Evolutionary conservation across 2,329 filamentous ascomycete species (phyloP), one percentile per base, ranked within the genome.

Genomic region (Colletotrichum neosansevieriae): DNA sequence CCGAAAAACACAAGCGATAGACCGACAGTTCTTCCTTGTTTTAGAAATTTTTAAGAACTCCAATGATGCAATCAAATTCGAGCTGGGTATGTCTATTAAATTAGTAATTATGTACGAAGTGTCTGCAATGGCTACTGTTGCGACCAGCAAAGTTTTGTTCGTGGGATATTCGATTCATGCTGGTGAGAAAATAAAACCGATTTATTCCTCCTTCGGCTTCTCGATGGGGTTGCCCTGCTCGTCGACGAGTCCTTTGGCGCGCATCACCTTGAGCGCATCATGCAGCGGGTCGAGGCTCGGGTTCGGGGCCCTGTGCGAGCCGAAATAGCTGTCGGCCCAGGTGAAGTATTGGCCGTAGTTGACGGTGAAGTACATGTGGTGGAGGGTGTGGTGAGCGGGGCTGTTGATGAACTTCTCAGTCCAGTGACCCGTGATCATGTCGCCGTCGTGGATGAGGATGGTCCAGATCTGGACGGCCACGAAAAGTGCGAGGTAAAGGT

Each of bases 321-420:
- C 77, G 70, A 81, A 83, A 73, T 79, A 82, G 74, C 58, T 77
- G 72, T 83, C 81, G 71, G 80, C 80, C 81, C 80, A 83, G 69
- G 82, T 83, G 70, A 83, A 83, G 74, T 83, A 84, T 74, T 84
- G 82, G 67, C 82, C 82, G 74, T 84, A 84, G 75, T 84, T 84
- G 79, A 80, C 79, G 68, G 79, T 84, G 73, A 84, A 84, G 76
- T 83, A 84, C 74, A 84, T 81, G 76, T 84, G 82, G 73, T 84
- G 82, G 36, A 84, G 76, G 4, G 81, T 83, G 77, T 84, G 82
- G 73, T 83, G 81, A 11, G 82, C 82, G 6, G 82, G 80, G 70
- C 80, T 81, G 78, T 84, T 84, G 77, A 84, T 80, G 72, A 78
- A 83, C 69, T 79, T 81, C 67, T 83, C 81, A 17, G 79, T 76